These are phyloP conservation scores for Termitomyces eurrhizus DNA, from an alignment of 768 basidiomycete species.

Conservation along the genomic window DNA sequence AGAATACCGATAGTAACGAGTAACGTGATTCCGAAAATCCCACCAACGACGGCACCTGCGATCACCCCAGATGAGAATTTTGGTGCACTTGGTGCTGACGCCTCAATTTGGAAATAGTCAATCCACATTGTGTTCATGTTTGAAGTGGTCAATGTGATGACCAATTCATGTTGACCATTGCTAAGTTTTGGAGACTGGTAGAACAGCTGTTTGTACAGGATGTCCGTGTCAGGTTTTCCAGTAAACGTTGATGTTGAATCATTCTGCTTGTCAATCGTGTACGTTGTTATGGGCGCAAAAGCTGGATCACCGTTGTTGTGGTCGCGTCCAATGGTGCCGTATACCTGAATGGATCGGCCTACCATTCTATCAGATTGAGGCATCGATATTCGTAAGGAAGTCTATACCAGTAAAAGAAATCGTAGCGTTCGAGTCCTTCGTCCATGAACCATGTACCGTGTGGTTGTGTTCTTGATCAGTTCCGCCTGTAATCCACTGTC, in stretches of 20 bases:
- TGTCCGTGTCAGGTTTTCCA: background rate
- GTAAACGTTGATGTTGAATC: slow-evolving; percentile 1
- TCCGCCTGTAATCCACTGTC: slow-evolving; percentile 5
- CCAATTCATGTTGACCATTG: slow-evolving; percentile 3
- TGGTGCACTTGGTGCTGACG: background rate
- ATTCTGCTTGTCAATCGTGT: slow-evolving; percentile 7
- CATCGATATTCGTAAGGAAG: background rate
- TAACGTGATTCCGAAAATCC: background rate
- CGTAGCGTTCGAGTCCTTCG: slow-evolving; percentile 1
- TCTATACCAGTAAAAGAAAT: slow-evolving; percentile 8
- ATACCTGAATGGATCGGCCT: slow-evolving; percentile 12
- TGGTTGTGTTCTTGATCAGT: background rate
- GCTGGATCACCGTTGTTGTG: slow-evolving; percentile 8
- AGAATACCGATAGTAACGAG: slow-evolving; percentile 1
- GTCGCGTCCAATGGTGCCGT: slow-evolving; percentile 12
- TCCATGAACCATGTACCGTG: slow-evolving; percentile 7
- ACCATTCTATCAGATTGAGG: background rate
- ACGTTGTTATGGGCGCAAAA: slow-evolving; percentile 9
- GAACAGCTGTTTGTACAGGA: background rate
- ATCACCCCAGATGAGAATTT: background rate
- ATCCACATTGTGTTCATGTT: slow-evolving; percentile 8
- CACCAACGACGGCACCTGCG: background rate
- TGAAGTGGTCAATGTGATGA: slow-evolving; percentile 4
- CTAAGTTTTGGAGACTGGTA: slow-evolving; percentile 7
- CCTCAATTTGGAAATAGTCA: slow-evolving; percentile 7